Evolutionary conservation across 768 basidiomycete species (phyloP).

Genomic region (Lepiota venenata): DNA sequence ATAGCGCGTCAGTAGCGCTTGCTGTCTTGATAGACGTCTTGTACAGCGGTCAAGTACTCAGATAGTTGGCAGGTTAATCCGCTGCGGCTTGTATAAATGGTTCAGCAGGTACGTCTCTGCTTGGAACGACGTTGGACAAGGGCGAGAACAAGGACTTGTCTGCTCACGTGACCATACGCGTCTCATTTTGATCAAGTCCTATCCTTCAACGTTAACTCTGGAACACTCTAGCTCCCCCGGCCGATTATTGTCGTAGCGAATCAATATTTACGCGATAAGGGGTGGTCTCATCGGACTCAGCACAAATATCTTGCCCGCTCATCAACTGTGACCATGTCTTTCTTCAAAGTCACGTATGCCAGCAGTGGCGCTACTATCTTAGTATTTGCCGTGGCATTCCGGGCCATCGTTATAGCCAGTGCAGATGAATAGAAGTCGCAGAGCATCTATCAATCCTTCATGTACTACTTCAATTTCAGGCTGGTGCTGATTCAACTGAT

Average conservation of each 20-base stretch:
- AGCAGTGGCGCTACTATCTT: too few relatives aligned
- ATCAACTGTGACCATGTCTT: too few relatives aligned
- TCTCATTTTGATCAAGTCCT: background rate
- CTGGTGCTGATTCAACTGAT: background rate
- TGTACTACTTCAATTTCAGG: background rate
- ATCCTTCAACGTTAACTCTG: too few relatives aligned
- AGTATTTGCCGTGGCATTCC: background rate
- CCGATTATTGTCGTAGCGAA: too few relatives aligned
- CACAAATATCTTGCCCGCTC: too few relatives aligned
- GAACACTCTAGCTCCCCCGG: background rate
- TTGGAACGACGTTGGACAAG: background rate
- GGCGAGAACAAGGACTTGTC: background rate
- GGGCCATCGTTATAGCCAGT: background rate
- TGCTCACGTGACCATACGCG: background rate
- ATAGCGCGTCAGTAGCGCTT: constrained; percentile 18
- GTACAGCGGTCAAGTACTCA: background rate
- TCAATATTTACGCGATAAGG: too few relatives aligned
- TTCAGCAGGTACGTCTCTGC: background rate
- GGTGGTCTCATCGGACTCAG: too few relatives aligned
- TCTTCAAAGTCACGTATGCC: background rate
- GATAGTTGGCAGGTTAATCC: too few relatives aligned
- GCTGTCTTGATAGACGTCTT: background rate
- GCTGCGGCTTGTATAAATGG: background rate
- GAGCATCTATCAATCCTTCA: constrained; percentile 23
- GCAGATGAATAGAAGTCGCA: constrained; percentile 20